Evolutionary conservation across 768 basidiomycete genomes (phyloP), one percentile per base, ranked within the genome.

Genomic region (Pleurotus pulmonarius): DNA sequence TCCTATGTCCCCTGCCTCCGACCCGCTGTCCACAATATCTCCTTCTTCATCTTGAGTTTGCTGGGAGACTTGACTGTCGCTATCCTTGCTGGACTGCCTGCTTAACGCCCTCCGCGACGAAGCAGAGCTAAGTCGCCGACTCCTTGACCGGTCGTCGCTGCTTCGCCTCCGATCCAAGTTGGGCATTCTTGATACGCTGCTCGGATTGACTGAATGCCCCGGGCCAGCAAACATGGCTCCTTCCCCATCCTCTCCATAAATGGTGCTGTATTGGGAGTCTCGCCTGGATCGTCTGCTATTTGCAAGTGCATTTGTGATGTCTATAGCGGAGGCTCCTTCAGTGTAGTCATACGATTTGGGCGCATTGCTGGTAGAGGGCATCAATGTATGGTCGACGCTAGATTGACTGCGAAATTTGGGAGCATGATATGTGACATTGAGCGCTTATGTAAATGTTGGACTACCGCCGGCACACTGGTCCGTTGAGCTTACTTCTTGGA

Each of bases 151-250:
- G 29, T 73, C 76, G 6, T 82, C 81, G 60, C 83, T 85, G 65
- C 81, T 85, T 59, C 81, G 77, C 57, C 86, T 76, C 22, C 73
- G 71, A 9, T 72, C 68, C 20, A 49, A 12, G 49, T 85, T 77
- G 13, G 87, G 82, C 91, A 94, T 93, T 56, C 86, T 78, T 5
- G 91, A 90, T 13, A 86, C 81, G 62, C 90, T 90, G 65, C 87
- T 91, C 0, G 91, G 91, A 62, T 90, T 83, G 24, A 79, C 83
- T 29, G 73, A 72, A 67, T 88, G 85, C 6, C 81, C 82, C 4
- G 87, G 90, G 0, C 90, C 90, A 61, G 88, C 86, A 67, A 92
- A 94, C 78, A 91, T 84, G 20, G 84, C 70, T 16, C 83, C 83
- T 46, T 82, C 83, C 48, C 76, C 82, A 61, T 83, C 80, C 58